Evolutionary conservation across 768 basidiomycete species (phyloP).

Genomic region (Boletus sp.): DNA sequence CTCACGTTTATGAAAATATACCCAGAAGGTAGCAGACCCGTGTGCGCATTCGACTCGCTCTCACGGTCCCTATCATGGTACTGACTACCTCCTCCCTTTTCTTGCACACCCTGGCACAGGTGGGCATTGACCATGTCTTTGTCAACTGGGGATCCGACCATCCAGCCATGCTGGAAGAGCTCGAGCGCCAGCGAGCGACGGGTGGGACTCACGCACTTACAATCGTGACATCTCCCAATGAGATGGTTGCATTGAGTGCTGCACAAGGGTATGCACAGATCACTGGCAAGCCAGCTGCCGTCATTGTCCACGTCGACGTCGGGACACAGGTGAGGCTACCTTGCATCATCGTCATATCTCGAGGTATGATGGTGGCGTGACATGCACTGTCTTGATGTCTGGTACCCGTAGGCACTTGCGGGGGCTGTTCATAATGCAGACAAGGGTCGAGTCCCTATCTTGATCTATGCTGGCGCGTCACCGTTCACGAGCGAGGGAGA

Average conservation of each 20-base stretch:
- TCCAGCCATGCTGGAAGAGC: slow-evolving; percentile 66
- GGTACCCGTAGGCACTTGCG: slow-evolving; percentile 48
- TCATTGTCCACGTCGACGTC: slow-evolving; percentile 73
- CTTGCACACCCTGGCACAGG: slow-evolving; percentile 49
- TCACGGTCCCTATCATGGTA: slow-evolving; percentile 27
- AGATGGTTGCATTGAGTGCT: slow-evolving; percentile 71
- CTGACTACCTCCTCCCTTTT: slow-evolving; percentile 63
- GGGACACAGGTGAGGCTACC: slow-evolving; percentile 51
- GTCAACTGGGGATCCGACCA: slow-evolving; percentile 81
- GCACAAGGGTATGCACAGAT: slow-evolving; percentile 71
- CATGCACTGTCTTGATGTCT: not conserved
- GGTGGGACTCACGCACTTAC: slow-evolving; percentile 39
- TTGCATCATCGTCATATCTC: not conserved
- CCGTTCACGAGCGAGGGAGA: slow-evolving; percentile 57
- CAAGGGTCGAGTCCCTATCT: slow-evolving; percentile 53
- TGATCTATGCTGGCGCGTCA: slow-evolving; percentile 72
- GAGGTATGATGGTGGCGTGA: not conserved
- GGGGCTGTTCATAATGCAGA: slow-evolving; percentile 74
- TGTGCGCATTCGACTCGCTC: not conserved
- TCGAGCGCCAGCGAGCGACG: slow-evolving; percentile 49
- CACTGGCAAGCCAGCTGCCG: slow-evolving; percentile 63
- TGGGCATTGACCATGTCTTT: slow-evolving; percentile 65
- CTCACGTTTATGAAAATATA: not conserved
- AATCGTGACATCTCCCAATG: slow-evolving; percentile 69
- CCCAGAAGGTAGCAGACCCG: not conserved